Evolutionary conservation across 257 asterid species (phyloP).

Genomic region (Capsicum rhomboideum): DNA sequence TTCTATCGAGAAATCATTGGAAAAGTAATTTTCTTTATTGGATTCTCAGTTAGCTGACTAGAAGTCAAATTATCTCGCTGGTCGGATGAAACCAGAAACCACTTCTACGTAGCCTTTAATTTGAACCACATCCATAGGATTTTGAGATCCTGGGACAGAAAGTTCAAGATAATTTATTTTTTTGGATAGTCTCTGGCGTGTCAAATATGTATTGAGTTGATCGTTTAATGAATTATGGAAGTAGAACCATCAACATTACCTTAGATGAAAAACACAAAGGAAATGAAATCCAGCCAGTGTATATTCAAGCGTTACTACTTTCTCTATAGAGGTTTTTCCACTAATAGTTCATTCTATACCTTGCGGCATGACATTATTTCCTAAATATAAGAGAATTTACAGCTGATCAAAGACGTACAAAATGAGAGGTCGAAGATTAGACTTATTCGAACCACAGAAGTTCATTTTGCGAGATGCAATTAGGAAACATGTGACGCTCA

Average conservation of each 20-base stretch:
- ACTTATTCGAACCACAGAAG: neutral
- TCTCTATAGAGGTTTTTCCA: neutral
- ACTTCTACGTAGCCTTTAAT: neutral
- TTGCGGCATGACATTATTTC: neutral
- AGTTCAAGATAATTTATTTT: neutral
- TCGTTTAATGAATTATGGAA: neutral
- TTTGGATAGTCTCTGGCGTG: neutral
- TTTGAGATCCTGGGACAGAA: neutral
- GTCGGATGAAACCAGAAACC: too few species aligned
- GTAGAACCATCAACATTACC: neutral
- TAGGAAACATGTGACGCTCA: neutral
- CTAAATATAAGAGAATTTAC: conserved; percentile 4
- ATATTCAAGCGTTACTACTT: neutral
- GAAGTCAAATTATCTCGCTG: too few species aligned
- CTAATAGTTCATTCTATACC: neutral
- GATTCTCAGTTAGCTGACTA: too few species aligned
- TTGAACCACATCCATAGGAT: too few species aligned
- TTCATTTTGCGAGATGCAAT: neutral
- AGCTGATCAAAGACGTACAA: neutral
- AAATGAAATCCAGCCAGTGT: neutral
- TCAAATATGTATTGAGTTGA: too few species aligned
- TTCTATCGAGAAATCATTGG: too few species aligned
- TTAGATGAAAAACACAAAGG: neutral
- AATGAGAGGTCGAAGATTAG: neutral
- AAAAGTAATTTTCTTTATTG: too few species aligned